phyloP scores from a whole-genome alignment of 2,329 filamentous ascomycete species.

The Pseudogymnoascus sp. region DNA sequence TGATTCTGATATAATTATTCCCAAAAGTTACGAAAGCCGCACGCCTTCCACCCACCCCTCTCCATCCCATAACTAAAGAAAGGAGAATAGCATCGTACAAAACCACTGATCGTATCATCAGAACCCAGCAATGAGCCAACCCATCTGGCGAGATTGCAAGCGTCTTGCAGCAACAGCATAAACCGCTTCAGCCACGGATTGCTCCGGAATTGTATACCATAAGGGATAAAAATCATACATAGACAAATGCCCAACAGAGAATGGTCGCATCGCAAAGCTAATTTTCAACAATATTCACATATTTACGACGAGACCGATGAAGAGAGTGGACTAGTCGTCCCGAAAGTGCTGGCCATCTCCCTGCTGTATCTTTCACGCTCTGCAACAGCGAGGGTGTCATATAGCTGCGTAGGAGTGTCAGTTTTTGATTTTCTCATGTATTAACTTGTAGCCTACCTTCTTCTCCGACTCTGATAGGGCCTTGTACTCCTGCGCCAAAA shows the following conservation, averaged over 20 bases:
- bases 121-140: background rate
- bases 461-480: constrained; percentile 37
- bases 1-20: constrained; percentile 9
- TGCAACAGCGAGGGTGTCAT: background rate
- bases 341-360: background rate
- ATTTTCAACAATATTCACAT: constrained; percentile 6
- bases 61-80: background rate
- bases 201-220: constrained; percentile 8
- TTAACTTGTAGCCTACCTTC: constrained; percentile 30
- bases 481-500: constrained; percentile 40
- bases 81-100: constrained; percentile 1
- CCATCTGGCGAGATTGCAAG: background rate
- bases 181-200: background rate
- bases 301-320: background rate
- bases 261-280: background rate
- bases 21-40: background rate
- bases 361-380: background rate
- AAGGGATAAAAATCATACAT: constrained; percentile 6
- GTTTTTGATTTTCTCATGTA: background rate
- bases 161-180: background rate
- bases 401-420: background rate
- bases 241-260: background rate
- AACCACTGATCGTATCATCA: background rate
- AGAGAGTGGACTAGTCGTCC: background rate
- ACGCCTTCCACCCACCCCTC: background rate